Conservation (phyloP, 2,329 filamentous ascomycete species). For the Ascochyta viciae-villosae region DNA sequence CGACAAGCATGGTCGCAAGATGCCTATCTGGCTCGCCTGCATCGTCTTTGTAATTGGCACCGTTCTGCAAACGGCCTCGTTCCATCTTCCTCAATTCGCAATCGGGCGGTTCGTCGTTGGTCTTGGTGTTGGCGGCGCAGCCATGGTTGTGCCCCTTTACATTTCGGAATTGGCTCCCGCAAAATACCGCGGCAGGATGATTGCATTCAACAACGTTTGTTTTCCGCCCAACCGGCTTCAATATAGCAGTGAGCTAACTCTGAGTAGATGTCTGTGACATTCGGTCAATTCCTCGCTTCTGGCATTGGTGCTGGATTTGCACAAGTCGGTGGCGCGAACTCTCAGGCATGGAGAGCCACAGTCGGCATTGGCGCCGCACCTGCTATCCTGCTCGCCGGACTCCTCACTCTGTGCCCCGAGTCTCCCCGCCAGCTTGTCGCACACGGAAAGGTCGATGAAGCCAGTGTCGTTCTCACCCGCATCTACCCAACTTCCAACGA, state of each 20-base stretch:
- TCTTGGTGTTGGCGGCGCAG: constrained; percentile 40
- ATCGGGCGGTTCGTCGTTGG: constrained; percentile 42
- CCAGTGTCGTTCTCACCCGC: constrained; percentile 40
- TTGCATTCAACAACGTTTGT: constrained; percentile 42
- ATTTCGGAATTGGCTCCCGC: constrained; percentile 41
- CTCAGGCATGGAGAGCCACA: constrained; percentile 46
- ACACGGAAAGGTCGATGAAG: constrained; percentile 43
- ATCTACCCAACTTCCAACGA: constrained; percentile 44
- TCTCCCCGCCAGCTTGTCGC: constrained; percentile 49
- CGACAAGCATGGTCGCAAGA: constrained; percentile 43
- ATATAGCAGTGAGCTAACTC: no score
- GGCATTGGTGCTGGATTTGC: constrained; percentile 44
- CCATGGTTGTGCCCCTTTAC: constrained; percentile 43
- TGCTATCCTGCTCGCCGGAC: constrained; percentile 44
- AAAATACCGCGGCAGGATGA: constrained; percentile 46
- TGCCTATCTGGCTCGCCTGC: constrained; percentile 38
- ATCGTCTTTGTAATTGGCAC: constrained; percentile 40
- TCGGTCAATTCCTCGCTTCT: constrained; percentile 44
- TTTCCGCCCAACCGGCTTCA: no score
- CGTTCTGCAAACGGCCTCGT: constrained; percentile 38
- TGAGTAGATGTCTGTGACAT: constrained; percentile 38
- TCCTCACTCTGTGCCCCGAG: constrained; percentile 46
- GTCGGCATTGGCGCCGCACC: constrained; percentile 48
- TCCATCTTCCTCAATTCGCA: constrained; percentile 35
- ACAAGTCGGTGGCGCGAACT: constrained; percentile 40